Evolutionary conservation across 805 yeast species (phyloP), one percentile per base, ranked within the genome.

Genomic region (Candida odintsovae): DNA sequence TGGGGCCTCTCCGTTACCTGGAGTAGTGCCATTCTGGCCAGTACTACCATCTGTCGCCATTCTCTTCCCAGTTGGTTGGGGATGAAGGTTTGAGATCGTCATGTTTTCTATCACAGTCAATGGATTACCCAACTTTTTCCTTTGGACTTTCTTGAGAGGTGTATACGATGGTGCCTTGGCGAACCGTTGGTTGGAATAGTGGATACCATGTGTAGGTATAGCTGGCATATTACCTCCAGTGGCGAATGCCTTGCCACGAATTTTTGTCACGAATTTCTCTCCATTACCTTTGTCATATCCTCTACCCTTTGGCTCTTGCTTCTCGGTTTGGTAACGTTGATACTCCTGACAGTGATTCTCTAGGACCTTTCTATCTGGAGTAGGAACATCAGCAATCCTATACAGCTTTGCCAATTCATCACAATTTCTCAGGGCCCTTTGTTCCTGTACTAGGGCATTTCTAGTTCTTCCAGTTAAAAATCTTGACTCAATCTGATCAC

Each of bases 401-500:
- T 50, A 50, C 2, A 52, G 47, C 11, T 25, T 35, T 38, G 40
- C 31, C 35, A 50, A 21, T 10, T 16, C 18, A 5, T 42, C 40
- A 1, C 25, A 12, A 13, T 22, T 25, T 7, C 15, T 26, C 16
- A 52, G 44, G 2, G 49, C 51, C 7, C 6, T 11, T 20, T 50
- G 52, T 1, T 18, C 6, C 7, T 7, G 4, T 5, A 23, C 16
- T 15, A 36, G 29, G 3, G 2, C 8, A 16, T 10, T 23, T 19
- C 19, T 31, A 4, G 38, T 22, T 35, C 44, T 33, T 5, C 51
- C 63, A 54, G n/a, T 50, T 18, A 50, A 4, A 16, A 55, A 53
- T 4, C 42, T 36, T 0, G 56, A 55, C 3, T 22, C 31, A 20
- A 42, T 45, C 11, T 19, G 15, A 9, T 18, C 41, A 8, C 18